These are phyloP conservation scores for Gryganskiella cystojenkinii DNA, from an alignment of 192 early-diverging fungal species.

Conservation along the genomic window DNA sequence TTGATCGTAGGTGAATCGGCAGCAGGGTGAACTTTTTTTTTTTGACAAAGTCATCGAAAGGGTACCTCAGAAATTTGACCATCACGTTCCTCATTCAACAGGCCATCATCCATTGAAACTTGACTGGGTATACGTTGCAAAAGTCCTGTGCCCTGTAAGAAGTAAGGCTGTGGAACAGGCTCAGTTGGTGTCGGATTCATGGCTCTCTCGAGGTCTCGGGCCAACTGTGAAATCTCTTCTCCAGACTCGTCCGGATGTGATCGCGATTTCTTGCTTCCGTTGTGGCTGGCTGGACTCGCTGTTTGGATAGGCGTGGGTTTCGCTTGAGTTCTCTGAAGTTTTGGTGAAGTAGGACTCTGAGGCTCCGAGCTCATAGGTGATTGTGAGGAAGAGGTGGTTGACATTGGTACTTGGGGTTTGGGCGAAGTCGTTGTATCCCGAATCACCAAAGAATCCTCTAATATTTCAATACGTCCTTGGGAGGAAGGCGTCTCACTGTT, in stretches of 20 bases:
- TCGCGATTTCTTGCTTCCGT: background rate
- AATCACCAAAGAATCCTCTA: no score
- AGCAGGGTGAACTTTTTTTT: no score
- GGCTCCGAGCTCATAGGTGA: background rate
- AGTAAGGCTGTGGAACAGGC: conserved; percentile 28
- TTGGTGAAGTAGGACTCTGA: conserved; percentile 15
- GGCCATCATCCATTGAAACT: conserved; percentile 38
- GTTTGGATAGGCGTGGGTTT: conserved; percentile 40
- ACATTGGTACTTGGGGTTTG: background rate
- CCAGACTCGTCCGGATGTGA: conserved; percentile 1
- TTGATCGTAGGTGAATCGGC: no score
- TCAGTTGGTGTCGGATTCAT: conserved; percentile 51
- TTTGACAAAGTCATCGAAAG: no score
- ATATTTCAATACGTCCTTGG: no score
- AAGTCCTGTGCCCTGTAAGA: conserved; percentile 36
- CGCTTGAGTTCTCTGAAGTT: conserved; percentile 19
- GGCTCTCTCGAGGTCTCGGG: conserved; percentile 32
- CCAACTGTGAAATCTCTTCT: conserved; percentile 28
- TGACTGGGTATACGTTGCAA: conserved; percentile 28
- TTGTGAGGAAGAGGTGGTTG: background rate
- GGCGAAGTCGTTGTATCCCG: no score
- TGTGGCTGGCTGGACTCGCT: background rate
- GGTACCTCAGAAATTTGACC: conserved; percentile 32
- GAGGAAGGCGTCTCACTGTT: no score
- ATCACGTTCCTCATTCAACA: conserved; percentile 16